Evolutionary conservation across 495 filamentous ascomycete species (phyloP), one percentile per base, ranked within the genome.

Genomic region (Penicillium riverlandense): DNA sequence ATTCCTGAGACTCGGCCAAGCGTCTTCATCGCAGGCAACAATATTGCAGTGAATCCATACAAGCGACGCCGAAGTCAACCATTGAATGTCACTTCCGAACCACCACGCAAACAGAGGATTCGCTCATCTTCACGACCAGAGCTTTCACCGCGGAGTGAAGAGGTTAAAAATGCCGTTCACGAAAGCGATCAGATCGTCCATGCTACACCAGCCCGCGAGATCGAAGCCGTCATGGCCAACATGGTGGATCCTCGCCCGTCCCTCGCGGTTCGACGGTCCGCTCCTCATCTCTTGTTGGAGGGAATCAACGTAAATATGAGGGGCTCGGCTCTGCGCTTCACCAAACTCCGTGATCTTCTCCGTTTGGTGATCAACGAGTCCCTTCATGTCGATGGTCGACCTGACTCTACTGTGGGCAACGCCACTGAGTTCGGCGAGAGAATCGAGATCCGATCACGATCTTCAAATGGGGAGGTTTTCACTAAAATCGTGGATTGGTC

Each of bases 291-390:
- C 28, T 47, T 71, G 8, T 35, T 71, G 16, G 75, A 75, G 45
- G 67, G 70, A 10, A 77, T 65, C 49, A 69, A 66, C 41, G 52
- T 67, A 59, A 60, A 75, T 53, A 12, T 55, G 2, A 50, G 48
- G 27, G 50, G 57, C 10, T 53, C 65, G 14, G 72, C 73, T 27
- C 56, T 83, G 14, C 75, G 82, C 14, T 76, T 78, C 37, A 75
- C 82, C 2, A 75, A 77, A 45, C 62, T 86, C 11, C 77, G 82
- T 2, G 81, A 87, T 35, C 66, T 88, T 34, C 67, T 89, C 40
- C 79, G 79, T 39, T 65, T 79, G 37, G 76, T 86, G 7, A 72
- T 89, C 39, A 83, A 83, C 47, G 82, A 88, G 49, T 82, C 80
- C 29, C 64, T 90, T 37, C 74, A 82, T 49, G 75, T 82, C 45